Evolutionary conservation across 345 rosid species (phyloP), one percentile per base, ranked within the genome.

Genomic region (Luvunga scandens): DNA sequence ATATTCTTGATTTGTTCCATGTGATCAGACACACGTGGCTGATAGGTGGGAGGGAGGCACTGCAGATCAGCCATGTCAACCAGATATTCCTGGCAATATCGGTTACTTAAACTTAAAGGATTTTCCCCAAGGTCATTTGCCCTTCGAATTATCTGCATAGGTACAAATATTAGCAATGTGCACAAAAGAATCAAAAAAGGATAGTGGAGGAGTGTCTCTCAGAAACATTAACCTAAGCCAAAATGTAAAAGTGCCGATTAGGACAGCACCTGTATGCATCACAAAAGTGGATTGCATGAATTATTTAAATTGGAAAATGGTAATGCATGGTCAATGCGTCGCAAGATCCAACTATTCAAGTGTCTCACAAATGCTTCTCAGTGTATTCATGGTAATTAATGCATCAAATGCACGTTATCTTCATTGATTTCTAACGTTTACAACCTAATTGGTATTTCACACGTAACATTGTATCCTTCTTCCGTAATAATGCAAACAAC

Each of bases 21-120:
- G 84, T 94, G 95, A 6, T 83, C 83, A 56, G 97, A 88, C 14
- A 96, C 97, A 16, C 90, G 84, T 9, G 98, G 98, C 88, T 93
- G 89, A 72, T 86, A 88, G 12, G 95, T 94, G 19, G 99, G 99
- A 73, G 56, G 75, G 4, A 94, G 95, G 87, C 97, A 96, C 86
- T 88, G 97, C 64, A 96, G 87, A 71, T 83, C 83, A 70, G 55
- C 75, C 98, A 96, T 88, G 81, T 96, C 99, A 25, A 75, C 82
- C 34, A 88, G 74, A 84, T 96, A 94, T 75, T 91, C 99, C 63
- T 90, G 86, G 50, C 99, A 94, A 81, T 85, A 94, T 5, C 85
- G 81, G 31, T 83, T 84, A 74, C 97, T 94, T 84, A 96, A 78
- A 65, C 75, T 77, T 72, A 90, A 69, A 1, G 97, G 93, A 66